phyloP scores from a whole-genome alignment of 805 yeast genomes.

The Scheffersomyces amazonensis region DNA sequence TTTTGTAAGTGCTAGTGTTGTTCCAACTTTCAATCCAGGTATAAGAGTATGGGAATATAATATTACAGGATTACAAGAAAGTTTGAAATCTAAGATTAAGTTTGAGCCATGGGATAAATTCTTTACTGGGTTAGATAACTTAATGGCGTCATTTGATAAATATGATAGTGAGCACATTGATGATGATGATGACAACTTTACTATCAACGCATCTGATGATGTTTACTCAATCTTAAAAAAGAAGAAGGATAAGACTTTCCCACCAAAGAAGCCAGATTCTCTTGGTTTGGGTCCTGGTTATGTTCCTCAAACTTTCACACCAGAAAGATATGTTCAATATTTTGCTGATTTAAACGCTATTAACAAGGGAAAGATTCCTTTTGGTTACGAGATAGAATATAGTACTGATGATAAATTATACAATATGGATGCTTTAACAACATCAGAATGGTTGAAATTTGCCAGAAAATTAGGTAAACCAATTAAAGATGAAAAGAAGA shows the following conservation, averaged over 20 bases:
- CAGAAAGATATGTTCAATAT: slow-evolving; percentile 70
- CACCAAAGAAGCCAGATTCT: slow-evolving; percentile 51
- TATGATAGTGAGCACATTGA: slow-evolving; percentile 20
- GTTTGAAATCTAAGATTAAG: slow-evolving; percentile 4
- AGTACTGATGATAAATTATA: slow-evolving; percentile 62
- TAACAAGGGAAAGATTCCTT: slow-evolving; percentile 43
- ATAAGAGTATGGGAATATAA: slow-evolving; percentile 86
- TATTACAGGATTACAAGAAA: slow-evolving; percentile 48
- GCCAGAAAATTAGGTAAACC: slow-evolving; percentile 55
- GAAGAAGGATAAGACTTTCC: slow-evolving; percentile 59
- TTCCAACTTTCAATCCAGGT: slow-evolving; percentile 85
- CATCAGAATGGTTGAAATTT: slow-evolving; percentile 57
- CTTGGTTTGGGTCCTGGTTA: slow-evolving; percentile 74
- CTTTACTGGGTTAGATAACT: slow-evolving; percentile 45
- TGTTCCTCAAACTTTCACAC: slow-evolving; percentile 66
- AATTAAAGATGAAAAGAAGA: slow-evolving; percentile 11
- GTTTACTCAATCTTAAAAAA: slow-evolving; percentile 1
- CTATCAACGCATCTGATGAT: neutral
- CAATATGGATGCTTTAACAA: slow-evolving; percentile 52
- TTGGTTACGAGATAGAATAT: slow-evolving; percentile 65
- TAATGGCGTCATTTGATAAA: slow-evolving; percentile 24
- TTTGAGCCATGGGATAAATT: slow-evolving; percentile 59
- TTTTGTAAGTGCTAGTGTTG: slow-evolving; percentile 68
- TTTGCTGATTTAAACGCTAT: slow-evolving; percentile 58
- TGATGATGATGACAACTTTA: slow-evolving; percentile 3